Conservation (phyloP, 2,329 filamentous ascomycete species). For the Macrophomina phaseolina region DNA sequence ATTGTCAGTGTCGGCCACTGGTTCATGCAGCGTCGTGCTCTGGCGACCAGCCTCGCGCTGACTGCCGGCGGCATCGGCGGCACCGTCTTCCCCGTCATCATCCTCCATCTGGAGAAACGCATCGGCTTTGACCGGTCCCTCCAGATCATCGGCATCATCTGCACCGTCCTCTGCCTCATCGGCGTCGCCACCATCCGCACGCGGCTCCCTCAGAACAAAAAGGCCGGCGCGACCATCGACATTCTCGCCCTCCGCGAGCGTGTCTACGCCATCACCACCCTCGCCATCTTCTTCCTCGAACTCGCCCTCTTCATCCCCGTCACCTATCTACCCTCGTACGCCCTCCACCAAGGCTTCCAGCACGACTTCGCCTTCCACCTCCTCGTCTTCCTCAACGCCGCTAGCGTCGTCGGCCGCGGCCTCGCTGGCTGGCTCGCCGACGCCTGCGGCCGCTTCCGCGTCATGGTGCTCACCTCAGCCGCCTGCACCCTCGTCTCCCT, state of each 20-base stretch:
- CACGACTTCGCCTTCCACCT: conserved; percentile 7
- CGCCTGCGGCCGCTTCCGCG: conserved; percentile 56
- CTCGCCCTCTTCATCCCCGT: conserved; percentile 26
- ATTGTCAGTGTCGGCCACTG: conserved; percentile 46
- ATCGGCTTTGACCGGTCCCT: conserved; percentile 47
- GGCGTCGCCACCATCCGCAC: conserved; percentile 44
- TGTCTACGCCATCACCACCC: conserved; percentile 11
- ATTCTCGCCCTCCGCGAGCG: conserved; percentile 17
- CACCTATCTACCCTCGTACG: conserved; percentile 24
- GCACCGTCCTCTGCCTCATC: conserved; percentile 40
- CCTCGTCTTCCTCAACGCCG: conserved; percentile 26
- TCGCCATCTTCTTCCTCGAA: conserved; percentile 25
- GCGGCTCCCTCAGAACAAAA: conserved; percentile 24
- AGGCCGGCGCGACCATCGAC: conserved; percentile 12
- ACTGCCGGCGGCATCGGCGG: conserved; percentile 44
- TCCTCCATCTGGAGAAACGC: conserved; percentile 40
- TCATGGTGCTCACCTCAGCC: conserved; percentile 52
- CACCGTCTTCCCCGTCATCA: conserved; percentile 44
- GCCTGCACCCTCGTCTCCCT: conserved; percentile 53
- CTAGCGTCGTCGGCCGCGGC: conserved; percentile 55
- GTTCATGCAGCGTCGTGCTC: conserved; percentile 45
- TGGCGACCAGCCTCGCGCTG: conserved; percentile 49
- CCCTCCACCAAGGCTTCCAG: conserved; percentile 4
- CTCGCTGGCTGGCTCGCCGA: conserved; percentile 58
- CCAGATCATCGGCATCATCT: conserved; percentile 47